Base-by-base conservation (phyloP, 352 stramenopile species). In the Globisporangium rhizosaccharum region DNA sequence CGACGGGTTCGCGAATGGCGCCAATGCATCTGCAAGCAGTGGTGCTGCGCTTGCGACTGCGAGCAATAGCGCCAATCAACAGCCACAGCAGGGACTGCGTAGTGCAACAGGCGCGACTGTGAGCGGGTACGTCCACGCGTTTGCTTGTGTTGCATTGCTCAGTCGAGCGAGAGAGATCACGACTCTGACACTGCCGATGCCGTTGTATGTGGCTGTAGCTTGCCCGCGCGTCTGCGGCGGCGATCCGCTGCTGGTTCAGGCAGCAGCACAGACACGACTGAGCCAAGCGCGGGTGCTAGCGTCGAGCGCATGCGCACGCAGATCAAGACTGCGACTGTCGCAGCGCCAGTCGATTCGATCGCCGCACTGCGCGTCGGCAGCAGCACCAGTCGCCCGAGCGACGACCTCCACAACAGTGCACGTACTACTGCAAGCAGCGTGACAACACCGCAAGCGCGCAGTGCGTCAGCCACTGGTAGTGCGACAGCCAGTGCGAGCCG, bases 311-410 rank as follows among this genome's bases (percentile, higher is more conserved):
- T 51, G 50, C 44, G 44, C 26, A 36, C 57, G 18, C 51, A 30
- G 42, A 63, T 63, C 30, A 63, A 63, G 42, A 53, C 50, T 17
- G 23, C 57, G 17, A 39, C 33, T 39, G 33, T 39, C 8, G 47
- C 39, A 2, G 49, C 23, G 20, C 23, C 39, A 39, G 33, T 39
- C 33, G 33, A 39, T 8, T 39, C 33, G 33, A 39, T 39, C 33
- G 33, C 33, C 10, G 33, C 33, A 14, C 8, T 39, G 33, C 33
- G 33, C 8, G 33, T 39, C 8, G 33, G 33, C 33, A 39, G 33
- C 33, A 39, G 33, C 33, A 12, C 33, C 5, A 39, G 33, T 39
- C 33, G 33, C 33, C 8, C 33, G 33, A 39, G 33, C 33, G 33
- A 39, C 33, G 30, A 36, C 30, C 30, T 9, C 30, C 30, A 36